These are phyloP conservation scores for Gremmenia infestans DNA, from an alignment of 2,329 filamentous ascomycete species.

Conservation along the genomic window DNA sequence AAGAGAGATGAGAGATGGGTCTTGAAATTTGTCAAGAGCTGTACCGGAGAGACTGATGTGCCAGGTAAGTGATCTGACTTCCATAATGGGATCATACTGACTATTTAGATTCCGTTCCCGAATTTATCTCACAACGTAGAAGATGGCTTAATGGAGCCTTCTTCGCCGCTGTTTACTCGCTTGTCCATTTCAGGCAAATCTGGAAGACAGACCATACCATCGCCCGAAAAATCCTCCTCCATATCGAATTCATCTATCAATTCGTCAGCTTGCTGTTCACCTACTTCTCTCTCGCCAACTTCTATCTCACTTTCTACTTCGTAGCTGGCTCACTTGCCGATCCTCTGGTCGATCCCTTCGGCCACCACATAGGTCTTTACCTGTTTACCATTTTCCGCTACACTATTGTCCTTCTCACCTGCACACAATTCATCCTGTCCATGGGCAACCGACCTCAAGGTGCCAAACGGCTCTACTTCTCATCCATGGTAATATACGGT, in stretches of 20 bases:
- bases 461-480: slow-evolving; percentile 83
- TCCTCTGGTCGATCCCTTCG: slow-evolving; percentile 78
- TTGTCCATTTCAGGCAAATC: slow-evolving; percentile 91
- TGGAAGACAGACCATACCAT: slow-evolving; percentile 91
- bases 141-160: slow-evolving; percentile 98
- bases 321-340: slow-evolving; percentile 87
- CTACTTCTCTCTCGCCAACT: slow-evolving; percentile 97
- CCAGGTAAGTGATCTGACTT: slow-evolving; percentile 62
- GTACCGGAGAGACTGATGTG: slow-evolving; percentile 95
- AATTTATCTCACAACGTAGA: slow-evolving; percentile 94
- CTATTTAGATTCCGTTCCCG: slow-evolving; percentile 72
- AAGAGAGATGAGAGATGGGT: slow-evolving; percentile 96
- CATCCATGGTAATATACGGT: slow-evolving; percentile 82
- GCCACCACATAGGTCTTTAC: slow-evolving; percentile 74
- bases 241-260: slow-evolving; percentile 95
- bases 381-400: slow-evolving; percentile 88
- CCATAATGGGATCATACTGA: slow-evolving; percentile 5
- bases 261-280: slow-evolving; percentile 90
- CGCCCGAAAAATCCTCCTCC: slow-evolving; percentile 81
- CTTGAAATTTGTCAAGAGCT: slow-evolving; percentile 94
- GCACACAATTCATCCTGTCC: slow-evolving; percentile 91
- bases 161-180: slow-evolving; percentile 95
- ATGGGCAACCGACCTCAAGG: slow-evolving; percentile 96
- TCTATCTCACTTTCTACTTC: slow-evolving; percentile 98
- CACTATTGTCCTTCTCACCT: slow-evolving; percentile 78